Base-by-base conservation (phyloP, 2,329 filamentous ascomycete genomes). In the Botrytis medusae region DNA sequence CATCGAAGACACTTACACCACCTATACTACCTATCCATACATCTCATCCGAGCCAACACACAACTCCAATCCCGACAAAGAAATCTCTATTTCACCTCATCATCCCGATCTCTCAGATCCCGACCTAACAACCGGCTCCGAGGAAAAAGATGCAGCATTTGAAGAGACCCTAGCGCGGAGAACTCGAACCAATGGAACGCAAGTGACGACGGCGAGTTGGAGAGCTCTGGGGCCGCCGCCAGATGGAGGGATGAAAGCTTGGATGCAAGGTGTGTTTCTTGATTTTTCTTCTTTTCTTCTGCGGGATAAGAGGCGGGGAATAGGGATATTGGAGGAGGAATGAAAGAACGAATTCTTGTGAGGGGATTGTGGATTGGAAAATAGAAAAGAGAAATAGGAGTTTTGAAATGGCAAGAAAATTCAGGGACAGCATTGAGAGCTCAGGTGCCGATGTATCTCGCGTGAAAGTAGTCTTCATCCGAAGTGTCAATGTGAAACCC, bases 141-240 rank as follows among this genome's bases (percentile, higher is more conserved):
- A 62, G 25, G 60, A 62, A 62, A 62, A 62, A 70, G 59, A 48
- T 61, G 32, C 42, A 57, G 67, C n/a, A 18, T 25, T 40, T 62
- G 60, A 40, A 42, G 60, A 62, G n/a, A 62, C 22, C 4, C 25
- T 40, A 1, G 42, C 44, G 32, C 44, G 48, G 12, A 34, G 44
- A 32, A 65, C 72, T 40, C 64, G 64, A 64, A 76, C 57, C 22
- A 65, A 63, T 8, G 44, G 76, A 34, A 76, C 76, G n/a, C 77
- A 74, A 57, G 76, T 70, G 44, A 77, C 76, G 60, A 78, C 77
- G 61, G 75, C 74, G 57, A 80, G 77, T 75, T 77, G 76, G 76
- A 78, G 77, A 73, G 79, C 79, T 73, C 77, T 74, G 12, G 79
- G 77, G 22, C 80, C 79, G 37, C 78, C 79, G 40, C 79, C 79